Evolutionary conservation across 306 rosid genomes (phyloP), one percentile per base, ranked within the genome.

Genomic region (Cicer arietinum): DNA sequence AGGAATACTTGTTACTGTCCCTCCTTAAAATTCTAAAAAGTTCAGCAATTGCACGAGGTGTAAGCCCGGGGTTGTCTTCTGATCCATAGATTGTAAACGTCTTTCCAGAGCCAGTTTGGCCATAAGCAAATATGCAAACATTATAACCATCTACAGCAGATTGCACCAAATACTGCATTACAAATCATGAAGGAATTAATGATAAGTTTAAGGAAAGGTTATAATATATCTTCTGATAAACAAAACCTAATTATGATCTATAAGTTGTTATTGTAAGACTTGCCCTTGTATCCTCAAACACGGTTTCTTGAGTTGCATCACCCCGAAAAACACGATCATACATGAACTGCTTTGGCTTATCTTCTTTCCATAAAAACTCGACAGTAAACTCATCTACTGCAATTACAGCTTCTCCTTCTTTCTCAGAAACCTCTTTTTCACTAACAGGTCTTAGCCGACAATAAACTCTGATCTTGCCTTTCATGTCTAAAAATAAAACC

Each of bases 81-180:
- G 87, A 75, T 81, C 99, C 99, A 79, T 94, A 94, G 30, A 94
- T 90, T 10, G 99, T 94, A 74, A 88, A 94, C 46, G 99, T 94
- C 82, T 94, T 94, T 47, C 99, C 99, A 7, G 99, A 94, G 48
- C 99, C 99, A 13, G 99, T 94, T 87, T 94, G 99, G 45, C 99
- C 99, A 58, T 94, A 94, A 6, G 99, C 99, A 88, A 94, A 94
- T 83, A 94, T 92, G 90, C 97, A 94, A 10, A 94, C 98, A 67
- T 94, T 94, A 85, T 64, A 94, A 13, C 98, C 99, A 79, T 94
- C 99, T 3, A 92, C 90, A 1, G 99, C 90, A 52, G 99, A 94
- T 70, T 94, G 99, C 69, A 94, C 98, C 84, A 94, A 79, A 81
- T 92, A 94, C 99, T 94, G 93, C 82, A 89, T 65, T 6, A 67